Base-by-base conservation (phyloP, 1,139 yeast species). In the Pichia sp. region DNA sequence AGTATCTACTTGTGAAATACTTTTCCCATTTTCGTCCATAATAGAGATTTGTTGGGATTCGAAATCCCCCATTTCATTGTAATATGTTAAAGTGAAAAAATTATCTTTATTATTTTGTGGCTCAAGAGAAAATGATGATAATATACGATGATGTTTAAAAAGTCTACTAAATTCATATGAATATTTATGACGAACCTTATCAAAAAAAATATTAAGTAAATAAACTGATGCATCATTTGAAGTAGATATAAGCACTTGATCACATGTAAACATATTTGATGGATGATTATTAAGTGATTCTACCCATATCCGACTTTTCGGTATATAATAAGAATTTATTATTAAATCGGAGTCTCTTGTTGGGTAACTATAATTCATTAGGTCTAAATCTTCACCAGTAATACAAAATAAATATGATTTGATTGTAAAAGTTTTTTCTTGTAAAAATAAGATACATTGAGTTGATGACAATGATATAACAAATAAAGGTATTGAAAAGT, bases 241-340 rank as follows among this genome's bases (percentile, higher is more conserved):
- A 5, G 52, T 48, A 1, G 62, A 55, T 8, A 62, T 37, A 2
- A 62, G 45, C 1, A 61, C 45, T 43, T 62, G 66, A 41, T 61
- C 64, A 26, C 48, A 43, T 22, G 33, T 42, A n/a, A 39, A 40
- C 8, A 24, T 24, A 12, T 27, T n/a, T 4, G n/a, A 6, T 20
- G 34, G n/a, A 24, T 45, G 35, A 20, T 37, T 41, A 16, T 26
- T 22, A 8, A 26, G 3, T 8, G 25, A 24, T 11, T 24, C 22
- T 2, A 39, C 10, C 9, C 47, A 40, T 4, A 60, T 48, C 2
- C 37, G 43, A 6, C 35, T 35, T 6, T 43, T 47, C 1, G 64
- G 63, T 1, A 55, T 40, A 43, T 55, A 59, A 45, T 48, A 59
- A 4, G 59, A 42, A 20, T 50, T 51, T 2, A 55, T 47, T 3